Percentiles rank a stretch among this genome's conserved stretches.
Conservation (phyloP, 257 asterid genomes). For the Lycium barbarum region DNA sequence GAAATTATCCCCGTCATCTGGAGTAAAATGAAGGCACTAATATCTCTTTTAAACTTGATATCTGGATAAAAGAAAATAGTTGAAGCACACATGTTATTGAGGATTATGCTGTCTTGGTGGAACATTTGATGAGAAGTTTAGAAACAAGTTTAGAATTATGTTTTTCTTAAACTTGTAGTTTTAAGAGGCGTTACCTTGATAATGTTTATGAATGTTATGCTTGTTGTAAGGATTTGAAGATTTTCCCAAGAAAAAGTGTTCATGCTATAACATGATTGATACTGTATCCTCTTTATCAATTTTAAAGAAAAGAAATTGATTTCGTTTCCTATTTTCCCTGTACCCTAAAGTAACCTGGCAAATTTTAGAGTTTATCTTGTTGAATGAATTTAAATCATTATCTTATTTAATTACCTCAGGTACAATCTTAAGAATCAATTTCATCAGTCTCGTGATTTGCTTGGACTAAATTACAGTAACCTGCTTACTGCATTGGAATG, state of each 20-base stretch:
- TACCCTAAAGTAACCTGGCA: not conserved
- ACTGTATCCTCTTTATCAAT: not conserved
- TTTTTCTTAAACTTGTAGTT: not conserved
- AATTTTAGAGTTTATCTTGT: not conserved
- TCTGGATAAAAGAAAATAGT: conserved; percentile 17
- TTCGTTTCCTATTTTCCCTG: not conserved
- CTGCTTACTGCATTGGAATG: not conserved
- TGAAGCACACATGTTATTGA: not conserved
- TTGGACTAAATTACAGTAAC: not conserved
- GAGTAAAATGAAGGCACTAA: not conserved
- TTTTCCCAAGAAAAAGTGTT: not conserved
- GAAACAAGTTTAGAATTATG: not conserved
- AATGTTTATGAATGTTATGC: not conserved
- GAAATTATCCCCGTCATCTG: not conserved
- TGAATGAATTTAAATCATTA: not conserved
- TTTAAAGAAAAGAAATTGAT: not conserved
- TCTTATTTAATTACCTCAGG: not conserved
- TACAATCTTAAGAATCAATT: not conserved
- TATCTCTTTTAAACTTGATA: not conserved
- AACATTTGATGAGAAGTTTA: not conserved
- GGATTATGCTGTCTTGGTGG: not conserved
- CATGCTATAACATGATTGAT: conserved; percentile 4
- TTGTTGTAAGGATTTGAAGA: not conserved
- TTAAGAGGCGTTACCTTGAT: not conserved
- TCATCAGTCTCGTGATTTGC: not conserved